Conservation (phyloP, 129 eudicot genomes). For the Logfia minima region DNA sequence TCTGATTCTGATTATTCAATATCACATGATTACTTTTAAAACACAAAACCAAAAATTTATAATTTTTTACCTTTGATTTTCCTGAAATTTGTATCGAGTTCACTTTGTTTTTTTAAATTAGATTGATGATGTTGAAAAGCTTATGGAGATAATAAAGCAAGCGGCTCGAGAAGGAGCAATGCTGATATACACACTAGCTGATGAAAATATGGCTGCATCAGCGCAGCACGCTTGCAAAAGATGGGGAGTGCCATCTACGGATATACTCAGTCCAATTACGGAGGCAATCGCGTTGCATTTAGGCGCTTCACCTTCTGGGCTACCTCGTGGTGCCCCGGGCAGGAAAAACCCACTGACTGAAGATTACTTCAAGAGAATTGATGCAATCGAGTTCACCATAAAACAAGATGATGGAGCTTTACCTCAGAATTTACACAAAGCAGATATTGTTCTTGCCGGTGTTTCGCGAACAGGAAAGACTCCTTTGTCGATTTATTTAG, state of each 20-base stretch:
- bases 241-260: slow-evolving; percentile 78
- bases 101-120: slow-evolving; percentile 6
- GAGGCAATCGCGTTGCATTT: slow-evolving; percentile 79
- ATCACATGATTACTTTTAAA: background rate
- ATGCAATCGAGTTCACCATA: slow-evolving; percentile 94
- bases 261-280: slow-evolving; percentile 78
- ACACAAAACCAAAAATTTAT: background rate
- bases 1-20: background rate
- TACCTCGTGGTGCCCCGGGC: slow-evolving; percentile 92
- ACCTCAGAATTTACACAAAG: slow-evolving; percentile 65
- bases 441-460: slow-evolving; percentile 85
- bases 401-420: slow-evolving; percentile 97
- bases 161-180: slow-evolving; percentile 91
- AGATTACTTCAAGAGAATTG: slow-evolving; percentile 79
- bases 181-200: slow-evolving; percentile 90
- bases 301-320: slow-evolving; percentile 84
- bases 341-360: slow-evolving; percentile 56
- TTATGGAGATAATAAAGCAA: slow-evolving; percentile 76
- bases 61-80: background rate
- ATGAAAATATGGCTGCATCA: slow-evolving; percentile 74
- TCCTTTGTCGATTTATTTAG: slow-evolving; percentile 79
- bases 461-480: slow-evolving; percentile 94
- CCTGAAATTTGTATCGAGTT: background rate
- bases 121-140: slow-evolving; percentile 74
- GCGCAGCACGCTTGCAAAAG: slow-evolving; percentile 77